A percentile compares a stretch with the other conserved stretches of the same genome.
Evolutionary conservation across 1,284 basidiomycete species (phyloP).

Genomic region (Ceratobasidium sp.): DNA sequence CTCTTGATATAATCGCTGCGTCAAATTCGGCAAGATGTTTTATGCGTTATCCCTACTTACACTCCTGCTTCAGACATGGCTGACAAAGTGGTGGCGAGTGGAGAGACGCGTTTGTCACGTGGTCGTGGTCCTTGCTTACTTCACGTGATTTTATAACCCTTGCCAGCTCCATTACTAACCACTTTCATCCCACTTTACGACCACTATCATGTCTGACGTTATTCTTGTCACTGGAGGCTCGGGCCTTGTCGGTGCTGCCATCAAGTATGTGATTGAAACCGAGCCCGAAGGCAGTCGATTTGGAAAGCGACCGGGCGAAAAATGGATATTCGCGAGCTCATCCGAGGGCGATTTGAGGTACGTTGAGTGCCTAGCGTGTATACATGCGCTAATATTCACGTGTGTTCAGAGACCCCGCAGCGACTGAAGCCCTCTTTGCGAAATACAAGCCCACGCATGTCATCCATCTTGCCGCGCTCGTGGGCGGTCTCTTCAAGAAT

Average conservation of each 20-base stretch:
- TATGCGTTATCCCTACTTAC: constrained; percentile 73
- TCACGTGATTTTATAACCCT: constrained; percentile 47
- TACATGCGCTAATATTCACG: constrained; percentile 50
- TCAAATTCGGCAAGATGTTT: background rate
- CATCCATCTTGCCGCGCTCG: constrained; percentile 87
- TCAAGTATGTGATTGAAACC: constrained; percentile 76
- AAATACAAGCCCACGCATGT: constrained; percentile 91
- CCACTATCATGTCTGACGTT: constrained; percentile 54
- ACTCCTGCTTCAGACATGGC: constrained; percentile 11
- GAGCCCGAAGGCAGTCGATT: constrained; percentile 79
- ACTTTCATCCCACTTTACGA: constrained; percentile 9
- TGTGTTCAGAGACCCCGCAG: constrained; percentile 62
- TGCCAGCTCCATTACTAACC: constrained; percentile 27
- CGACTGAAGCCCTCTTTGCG: constrained; percentile 74
- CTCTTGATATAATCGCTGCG: background rate
- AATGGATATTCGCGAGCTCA: constrained; percentile 82
- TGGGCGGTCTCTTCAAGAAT: constrained; percentile 90
- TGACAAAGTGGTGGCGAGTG: constrained; percentile 6
- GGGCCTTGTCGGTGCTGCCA: constrained; percentile 85
- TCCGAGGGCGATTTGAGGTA: constrained; percentile 82
- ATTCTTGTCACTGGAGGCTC: constrained; percentile 84
- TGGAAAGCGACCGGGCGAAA: constrained; percentile 75
- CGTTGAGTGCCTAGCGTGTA: constrained; percentile 43
- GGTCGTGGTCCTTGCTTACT: background rate
- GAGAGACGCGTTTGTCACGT: constrained; percentile 27